Base-by-base conservation (phyloP, 495 filamentous ascomycete species). In the Pseudotulostoma volvatum region DNA sequence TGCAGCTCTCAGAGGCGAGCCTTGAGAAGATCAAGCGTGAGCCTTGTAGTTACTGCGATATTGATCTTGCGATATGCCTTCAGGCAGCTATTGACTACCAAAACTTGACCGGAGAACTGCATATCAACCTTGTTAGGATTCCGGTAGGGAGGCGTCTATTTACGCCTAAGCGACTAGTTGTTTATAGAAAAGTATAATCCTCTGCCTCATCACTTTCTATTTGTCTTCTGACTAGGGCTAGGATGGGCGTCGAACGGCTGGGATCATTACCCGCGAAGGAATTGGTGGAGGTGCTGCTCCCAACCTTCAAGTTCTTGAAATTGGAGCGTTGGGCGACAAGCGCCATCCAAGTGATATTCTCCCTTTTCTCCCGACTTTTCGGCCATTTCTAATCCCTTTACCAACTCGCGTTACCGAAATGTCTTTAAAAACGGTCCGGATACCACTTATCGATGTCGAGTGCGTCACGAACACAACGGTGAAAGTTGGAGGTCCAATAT, bases 1-100 rank as follows among this genome's bases (percentile, higher is more conserved):
- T 96, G 33, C 84, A 88, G 50, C 48, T 93, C n/a, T 92, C 86
- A 0, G 84, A 96, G 53, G 84, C 81, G 1, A 86, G 90, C 55
- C 62, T 97, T 42, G 83, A 70, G 28, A 93, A 88, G 54, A 71
- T 97, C 47, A 88, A 88, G 56, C 70, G 85, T 3, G 84, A 93
- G 46, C 52, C 79, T 4, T 97, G 90, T 52, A 60, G 74, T 14
- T 76, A 81, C 30, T 97, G 90, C 53, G 82, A 93, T 45, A 53
- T 70, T 18, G 79, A 88, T 51, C 57, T 97, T 35, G 76, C 81
- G 31, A 52, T 63, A 34, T 93, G 80, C 48, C 90, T 94, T 52
- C 63, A 79, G 40, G 77, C 84, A 4, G 73, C 83, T 4, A 78
- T 90, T 59, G 75, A 81, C 43, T 90, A 75, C 52, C 75, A 76